Evolutionary conservation across 73 alveolate genomes (phyloP), one percentile per base, ranked within the genome.

Genomic region (Tetrahymena borealis): DNA sequence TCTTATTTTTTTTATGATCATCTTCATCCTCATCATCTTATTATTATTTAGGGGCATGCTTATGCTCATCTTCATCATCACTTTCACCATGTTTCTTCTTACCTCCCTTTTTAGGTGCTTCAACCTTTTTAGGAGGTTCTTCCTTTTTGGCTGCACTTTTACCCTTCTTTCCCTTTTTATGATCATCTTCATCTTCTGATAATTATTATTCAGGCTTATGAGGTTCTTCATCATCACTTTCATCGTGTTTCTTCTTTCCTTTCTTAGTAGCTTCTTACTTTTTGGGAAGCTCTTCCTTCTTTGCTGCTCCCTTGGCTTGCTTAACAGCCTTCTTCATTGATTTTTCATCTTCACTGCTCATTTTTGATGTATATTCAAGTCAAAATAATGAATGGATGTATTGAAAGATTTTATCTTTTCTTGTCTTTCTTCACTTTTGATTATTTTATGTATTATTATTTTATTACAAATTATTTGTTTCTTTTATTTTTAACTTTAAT

Each of bases 321-420:
- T 90, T 78, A 60, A 92, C 94, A 12, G 95, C 95, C 94, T 97
- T 97, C 28, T 95, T 92, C 90, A 94, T 20, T 41, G 94, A 96
- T 10, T 93, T 94, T 33, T 39, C 90, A 24, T 39, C 90, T 42
- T 20, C 40, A 33, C 91, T 20, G 85, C 85, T 60, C 85, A 60
- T 60, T 60, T 60, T 1, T 60, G 5, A 24, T 32, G n/a, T 18
- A 20, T 60, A 7, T 20, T 60, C 10, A 35, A 60, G 85, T 60
- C 85, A 60, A 60, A 60, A 60, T 60, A 60, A 60, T 60, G 85
- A 60, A 60, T n/a, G n/a, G n/a, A n/a, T 60, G 85, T 60, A 60
- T 60, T 2, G 85, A 60, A 60, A 60, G 85, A 35, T 60, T 60
- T 13, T 24, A 60, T 35, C 28, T 60, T 60, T 35, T 60, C 85